A percentile compares a stretch with the other conserved stretches of the same genome.
Evolutionary conservation across 345 rosid species (phyloP).

Genomic region (Eucalyptus polybractea): DNA sequence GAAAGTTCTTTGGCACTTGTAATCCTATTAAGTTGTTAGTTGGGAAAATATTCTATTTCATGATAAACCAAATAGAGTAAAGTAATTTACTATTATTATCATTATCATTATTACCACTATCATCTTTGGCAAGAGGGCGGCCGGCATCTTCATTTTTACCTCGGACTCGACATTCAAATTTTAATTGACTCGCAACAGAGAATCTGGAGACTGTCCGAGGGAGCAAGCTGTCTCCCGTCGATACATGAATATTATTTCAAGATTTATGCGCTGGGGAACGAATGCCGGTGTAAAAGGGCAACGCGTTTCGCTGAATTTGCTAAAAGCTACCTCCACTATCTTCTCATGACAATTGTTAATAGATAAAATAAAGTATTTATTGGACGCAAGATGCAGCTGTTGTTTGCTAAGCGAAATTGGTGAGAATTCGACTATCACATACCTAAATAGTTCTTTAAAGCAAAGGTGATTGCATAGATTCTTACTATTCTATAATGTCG

Average conservation of each 20-base stretch:
- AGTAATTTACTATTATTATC: not conserved
- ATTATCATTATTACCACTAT: not conserved
- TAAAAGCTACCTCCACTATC: not conserved
- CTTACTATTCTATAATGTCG: not conserved
- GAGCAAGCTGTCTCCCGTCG: not conserved
- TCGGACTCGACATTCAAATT: not conserved
- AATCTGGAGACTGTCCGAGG: not conserved
- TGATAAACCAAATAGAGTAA: not conserved
- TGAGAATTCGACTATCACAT: not conserved
- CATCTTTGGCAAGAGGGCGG: not conserved
- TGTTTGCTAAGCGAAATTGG: not conserved
- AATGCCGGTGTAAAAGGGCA: not conserved
- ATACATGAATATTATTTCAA: not conserved
- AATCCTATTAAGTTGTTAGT: not conserved
- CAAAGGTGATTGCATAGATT: not conserved
- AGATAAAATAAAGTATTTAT: not conserved
- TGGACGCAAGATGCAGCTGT: not conserved
- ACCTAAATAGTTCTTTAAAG: not conserved
- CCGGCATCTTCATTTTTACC: not conserved
- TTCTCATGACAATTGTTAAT: not conserved
- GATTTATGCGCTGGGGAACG: not conserved
- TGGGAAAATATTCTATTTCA: not conserved
- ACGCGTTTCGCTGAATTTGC: not conserved
- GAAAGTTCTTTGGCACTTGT: not conserved
- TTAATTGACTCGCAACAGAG: not conserved